These are phyloP conservation scores for Tagetes patula DNA, from an alignment of 129 eudicot genomes.

Conservation along the genomic window DNA sequence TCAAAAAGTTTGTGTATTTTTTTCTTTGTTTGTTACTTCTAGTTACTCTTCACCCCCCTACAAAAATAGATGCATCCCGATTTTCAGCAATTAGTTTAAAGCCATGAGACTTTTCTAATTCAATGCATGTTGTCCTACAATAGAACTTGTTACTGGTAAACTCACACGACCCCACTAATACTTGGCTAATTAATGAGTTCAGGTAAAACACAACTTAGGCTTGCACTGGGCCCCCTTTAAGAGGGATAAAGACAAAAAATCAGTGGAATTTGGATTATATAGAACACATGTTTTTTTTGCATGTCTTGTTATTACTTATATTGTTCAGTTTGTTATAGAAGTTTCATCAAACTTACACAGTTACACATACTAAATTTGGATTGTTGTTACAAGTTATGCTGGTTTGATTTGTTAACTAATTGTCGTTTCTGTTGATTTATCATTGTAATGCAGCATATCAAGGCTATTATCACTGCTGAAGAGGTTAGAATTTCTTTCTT, in stretches of 20 bases:
- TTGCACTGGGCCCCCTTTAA: neutral
- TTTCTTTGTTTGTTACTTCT: neutral
- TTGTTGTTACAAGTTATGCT: neutral
- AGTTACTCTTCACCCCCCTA: neutral
- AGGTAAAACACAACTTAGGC: too few species aligned
- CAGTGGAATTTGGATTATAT: neutral
- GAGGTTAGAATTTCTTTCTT: conserved; percentile 37
- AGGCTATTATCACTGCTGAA: conserved; percentile 83
- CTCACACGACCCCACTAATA: too few species aligned
- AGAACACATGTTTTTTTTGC: neutral
- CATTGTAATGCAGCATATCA: conserved; percentile 64
- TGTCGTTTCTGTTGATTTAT: conserved; percentile 13
- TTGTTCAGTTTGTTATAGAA: neutral
- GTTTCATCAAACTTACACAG: neutral
- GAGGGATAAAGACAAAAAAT: neutral
- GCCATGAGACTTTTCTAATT: neutral
- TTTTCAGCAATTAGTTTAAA: neutral
- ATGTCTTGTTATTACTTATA: conserved; percentile 5
- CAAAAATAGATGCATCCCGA: neutral
- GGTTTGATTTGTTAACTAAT: conserved; percentile 14
- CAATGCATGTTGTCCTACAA: neutral
- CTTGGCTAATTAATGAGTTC: too few species aligned
- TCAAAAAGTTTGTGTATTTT: neutral
- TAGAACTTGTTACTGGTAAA: too few species aligned
- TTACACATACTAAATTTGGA: neutral